Conservation (phyloP, 306 rosid species). For the Medicago ruthenica region DNA sequence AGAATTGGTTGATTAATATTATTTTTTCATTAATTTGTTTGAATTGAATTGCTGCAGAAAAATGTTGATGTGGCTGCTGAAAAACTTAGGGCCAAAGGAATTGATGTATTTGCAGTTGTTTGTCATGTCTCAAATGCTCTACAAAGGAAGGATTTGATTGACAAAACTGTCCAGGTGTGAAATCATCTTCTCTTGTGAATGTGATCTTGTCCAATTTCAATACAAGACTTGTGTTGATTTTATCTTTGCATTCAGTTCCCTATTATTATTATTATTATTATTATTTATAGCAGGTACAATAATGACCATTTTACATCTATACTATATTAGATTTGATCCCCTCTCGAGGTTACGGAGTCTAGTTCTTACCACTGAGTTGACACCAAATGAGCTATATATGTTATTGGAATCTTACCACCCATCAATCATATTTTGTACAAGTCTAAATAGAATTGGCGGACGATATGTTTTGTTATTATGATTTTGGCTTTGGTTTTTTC, state of each 20-base stretch:
- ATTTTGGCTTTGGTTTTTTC: slow-evolving; percentile 15
- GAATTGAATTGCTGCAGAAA: slow-evolving; percentile 55
- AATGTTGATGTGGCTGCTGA: slow-evolving; percentile 90
- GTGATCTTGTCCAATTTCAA: background rate
- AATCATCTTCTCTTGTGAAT: background rate
- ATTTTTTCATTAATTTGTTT: background rate
- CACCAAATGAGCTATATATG: background rate
- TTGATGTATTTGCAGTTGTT: slow-evolving; percentile 72
- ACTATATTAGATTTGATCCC: background rate
- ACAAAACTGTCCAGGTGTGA: slow-evolving; percentile 73
- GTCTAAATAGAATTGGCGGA: background rate
- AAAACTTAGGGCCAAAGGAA: slow-evolving; percentile 73
- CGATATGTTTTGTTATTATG: slow-evolving; percentile 20
- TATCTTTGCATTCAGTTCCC: background rate
- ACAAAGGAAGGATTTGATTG: slow-evolving; percentile 81
- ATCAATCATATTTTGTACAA: background rate
- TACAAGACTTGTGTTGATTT: background rate
- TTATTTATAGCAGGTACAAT: too few species aligned
- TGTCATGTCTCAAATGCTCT: slow-evolving; percentile 85
- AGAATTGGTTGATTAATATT: too few species aligned
- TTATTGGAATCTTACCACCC: slow-evolving; percentile 1
- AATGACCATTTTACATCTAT: background rate
- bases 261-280: too few species aligned
- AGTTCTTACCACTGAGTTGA: background rate
- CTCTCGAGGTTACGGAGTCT: background rate